phyloP scores from a whole-genome alignment of 2,329 filamentous ascomycete species.

The Podosphaera fusca region DNA sequence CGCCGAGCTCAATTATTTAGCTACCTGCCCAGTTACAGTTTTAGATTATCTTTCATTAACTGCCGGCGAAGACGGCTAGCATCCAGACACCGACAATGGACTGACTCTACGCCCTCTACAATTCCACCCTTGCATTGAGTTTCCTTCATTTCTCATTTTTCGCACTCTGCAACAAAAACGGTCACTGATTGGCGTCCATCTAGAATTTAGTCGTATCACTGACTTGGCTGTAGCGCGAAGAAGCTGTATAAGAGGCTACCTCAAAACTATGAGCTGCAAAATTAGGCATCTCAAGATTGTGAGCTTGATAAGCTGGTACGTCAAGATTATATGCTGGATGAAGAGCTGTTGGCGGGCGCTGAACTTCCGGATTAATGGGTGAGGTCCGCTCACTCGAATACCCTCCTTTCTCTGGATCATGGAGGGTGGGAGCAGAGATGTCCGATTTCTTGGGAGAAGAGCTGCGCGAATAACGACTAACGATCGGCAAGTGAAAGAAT shows the following conservation, averaged over 20 bases:
- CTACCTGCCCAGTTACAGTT: too few species aligned
- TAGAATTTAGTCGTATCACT: not conserved
- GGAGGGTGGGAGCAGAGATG: constrained; percentile 29
- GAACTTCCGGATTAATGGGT: constrained; percentile 30
- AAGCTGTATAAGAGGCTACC: not conserved
- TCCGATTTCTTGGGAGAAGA: not conserved
- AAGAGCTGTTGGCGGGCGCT: constrained; percentile 32
- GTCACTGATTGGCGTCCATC: too few species aligned
- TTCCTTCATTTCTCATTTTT: too few species aligned
- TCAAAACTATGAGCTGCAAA: too few species aligned
- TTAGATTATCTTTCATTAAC: too few species aligned
- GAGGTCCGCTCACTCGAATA: constrained; percentile 18
- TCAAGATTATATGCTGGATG: constrained; percentile 26
- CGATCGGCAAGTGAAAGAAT: not conserved
- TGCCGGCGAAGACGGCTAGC: too few species aligned
- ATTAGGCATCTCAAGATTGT: too few species aligned
- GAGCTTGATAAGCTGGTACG: not conserved
- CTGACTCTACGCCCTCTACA: too few species aligned
- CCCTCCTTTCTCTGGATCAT: constrained; percentile 26
- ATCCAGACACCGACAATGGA: too few species aligned
- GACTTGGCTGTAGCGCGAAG: not conserved
- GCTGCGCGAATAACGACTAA: not conserved
- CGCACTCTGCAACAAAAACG: too few species aligned
- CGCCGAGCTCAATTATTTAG: too few species aligned
- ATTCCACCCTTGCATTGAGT: too few species aligned